Conservation (phyloP, 345 rosid genomes). For the Aethionema arabicum region DNA sequence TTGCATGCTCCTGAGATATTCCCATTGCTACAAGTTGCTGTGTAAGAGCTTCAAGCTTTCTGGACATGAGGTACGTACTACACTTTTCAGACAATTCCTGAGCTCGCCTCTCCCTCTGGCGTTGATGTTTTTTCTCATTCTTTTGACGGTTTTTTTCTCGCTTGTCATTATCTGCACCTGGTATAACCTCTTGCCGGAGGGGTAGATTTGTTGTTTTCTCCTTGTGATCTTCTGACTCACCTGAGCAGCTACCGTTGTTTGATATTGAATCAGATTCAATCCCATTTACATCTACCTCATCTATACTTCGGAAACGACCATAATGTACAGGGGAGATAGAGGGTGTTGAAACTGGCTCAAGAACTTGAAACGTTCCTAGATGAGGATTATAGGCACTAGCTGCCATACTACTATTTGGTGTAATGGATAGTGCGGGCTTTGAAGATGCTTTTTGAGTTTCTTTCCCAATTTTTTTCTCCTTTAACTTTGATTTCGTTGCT, state of each 20-base stretch:
- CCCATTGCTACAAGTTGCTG: conserved; percentile 92
- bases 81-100: conserved; percentile 83
- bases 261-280: conserved; percentile 76
- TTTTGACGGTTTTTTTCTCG: conserved; percentile 85
- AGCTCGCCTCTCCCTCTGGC: conserved; percentile 88
- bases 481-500: conserved; percentile 58
- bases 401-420: conserved; percentile 48
- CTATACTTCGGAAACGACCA: conserved; percentile 69
- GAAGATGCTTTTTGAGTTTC: conserved; percentile 51
- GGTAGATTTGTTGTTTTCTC: conserved; percentile 52
- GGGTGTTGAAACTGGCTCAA: conserved; percentile 49
- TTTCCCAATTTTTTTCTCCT: conserved; percentile 60
- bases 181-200: conserved; percentile 52
- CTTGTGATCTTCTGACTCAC: conserved; percentile 94
- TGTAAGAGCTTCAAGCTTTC: conserved; percentile 79
- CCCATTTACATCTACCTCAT: conserved; percentile 68
- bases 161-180: conserved; percentile 79
- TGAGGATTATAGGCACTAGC: conserved; percentile 71
- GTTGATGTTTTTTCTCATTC: conserved; percentile 91
- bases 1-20: conserved; percentile 75
- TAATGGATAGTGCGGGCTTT: conserved; percentile 44
- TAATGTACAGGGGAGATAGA: conserved; percentile 43
- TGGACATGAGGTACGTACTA: conserved; percentile 76
- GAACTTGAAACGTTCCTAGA: conserved; percentile 64
- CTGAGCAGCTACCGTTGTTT: conserved; percentile 88